Base-by-base conservation (phyloP, 805 yeast species). In the Saccharomycopsis sp. region DNA sequence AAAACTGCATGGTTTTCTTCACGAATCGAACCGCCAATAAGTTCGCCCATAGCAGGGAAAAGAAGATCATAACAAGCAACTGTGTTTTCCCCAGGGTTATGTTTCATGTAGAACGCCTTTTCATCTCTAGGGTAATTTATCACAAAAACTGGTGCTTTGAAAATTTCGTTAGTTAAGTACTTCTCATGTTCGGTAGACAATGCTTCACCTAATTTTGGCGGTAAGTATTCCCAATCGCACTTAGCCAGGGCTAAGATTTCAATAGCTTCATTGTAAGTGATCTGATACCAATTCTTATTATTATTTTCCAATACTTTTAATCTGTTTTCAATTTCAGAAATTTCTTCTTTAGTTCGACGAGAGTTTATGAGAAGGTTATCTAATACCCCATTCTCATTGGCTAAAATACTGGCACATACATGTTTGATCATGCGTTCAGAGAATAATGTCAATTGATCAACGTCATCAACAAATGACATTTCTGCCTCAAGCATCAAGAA, bases 401-500 rank as follows among this genome's bases (percentile, higher is more conserved):
- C 46, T 3, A 59, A 53, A 13, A 67, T 57, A 20, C 51, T 55
- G n/a, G 48, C 40, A 5, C 67, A 72, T 3, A 78, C 72, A 33
- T 59, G 56, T 47, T 79, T 74, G 29, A 86, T 67, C 94, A 88
- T 82, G 1, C 58, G 56, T 59, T 89, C 95, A 2, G 81, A 75
- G 41, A 86, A 72, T 2, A 56, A 56, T 1, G 90, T 81, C 45
- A 93, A 62, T 48, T 81, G 82, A 3, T 59, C 57, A 4, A 89
- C 72, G 11, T 67, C 61, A 4, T 70, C 68, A 1, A 83, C 63
- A 60, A 84, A 85, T 6, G 86, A 79, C 17, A 87, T 62, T 59
- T 93, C 99, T 0, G 88, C 94, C 61, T 93, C 99, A 2, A 93
- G 63, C 97, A 93, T 89, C 97, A 97, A 93, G 61, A 93, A 93